Conservation (phyloP, 768 basidiomycete species). For the Naganishia antarctica region DNA sequence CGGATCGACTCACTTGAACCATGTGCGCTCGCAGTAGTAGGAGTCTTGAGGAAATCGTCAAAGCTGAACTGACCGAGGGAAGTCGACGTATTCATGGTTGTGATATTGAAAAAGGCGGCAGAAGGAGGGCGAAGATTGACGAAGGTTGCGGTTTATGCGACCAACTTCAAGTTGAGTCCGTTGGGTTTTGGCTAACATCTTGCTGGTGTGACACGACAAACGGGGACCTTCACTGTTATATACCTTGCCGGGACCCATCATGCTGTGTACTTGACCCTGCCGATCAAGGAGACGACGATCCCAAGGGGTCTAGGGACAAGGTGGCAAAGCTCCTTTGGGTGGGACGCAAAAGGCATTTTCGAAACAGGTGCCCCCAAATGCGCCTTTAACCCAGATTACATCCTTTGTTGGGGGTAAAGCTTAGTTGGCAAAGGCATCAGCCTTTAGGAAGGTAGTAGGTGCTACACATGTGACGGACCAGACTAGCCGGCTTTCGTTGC, state of each 20-base stretch:
- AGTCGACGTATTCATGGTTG: neutral
- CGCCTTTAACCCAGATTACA: neutral
- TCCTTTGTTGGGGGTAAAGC: neutral
- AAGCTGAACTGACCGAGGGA: constrained; percentile 17
- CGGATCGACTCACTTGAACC: constrained; percentile 6
- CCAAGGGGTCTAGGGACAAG: constrained; percentile 7
- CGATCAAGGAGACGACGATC: constrained; percentile 16
- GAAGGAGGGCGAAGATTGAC: neutral
- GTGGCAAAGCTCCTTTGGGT: constrained; percentile 20
- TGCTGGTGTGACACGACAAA: neutral
- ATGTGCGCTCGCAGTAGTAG: constrained; percentile 9
- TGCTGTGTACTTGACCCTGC: constrained; percentile 14
- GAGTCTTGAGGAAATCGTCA: constrained; percentile 21
- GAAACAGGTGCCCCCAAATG: neutral
- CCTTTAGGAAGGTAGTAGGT: neutral
- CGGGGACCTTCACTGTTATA: neutral
- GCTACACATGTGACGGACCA: neutral
- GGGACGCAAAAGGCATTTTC: constrained; percentile 8
- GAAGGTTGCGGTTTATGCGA: neutral
- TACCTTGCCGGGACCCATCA: neutral
- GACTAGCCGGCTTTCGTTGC: too few relatives aligned
- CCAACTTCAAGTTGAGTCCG: neutral
- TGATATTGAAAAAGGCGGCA: neutral
- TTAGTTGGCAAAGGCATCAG: neutral
- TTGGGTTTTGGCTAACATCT: neutral